Evolutionary conservation across 164 flowering plant species (phyloP).

Genomic region (Vitis vinifera): DNA sequence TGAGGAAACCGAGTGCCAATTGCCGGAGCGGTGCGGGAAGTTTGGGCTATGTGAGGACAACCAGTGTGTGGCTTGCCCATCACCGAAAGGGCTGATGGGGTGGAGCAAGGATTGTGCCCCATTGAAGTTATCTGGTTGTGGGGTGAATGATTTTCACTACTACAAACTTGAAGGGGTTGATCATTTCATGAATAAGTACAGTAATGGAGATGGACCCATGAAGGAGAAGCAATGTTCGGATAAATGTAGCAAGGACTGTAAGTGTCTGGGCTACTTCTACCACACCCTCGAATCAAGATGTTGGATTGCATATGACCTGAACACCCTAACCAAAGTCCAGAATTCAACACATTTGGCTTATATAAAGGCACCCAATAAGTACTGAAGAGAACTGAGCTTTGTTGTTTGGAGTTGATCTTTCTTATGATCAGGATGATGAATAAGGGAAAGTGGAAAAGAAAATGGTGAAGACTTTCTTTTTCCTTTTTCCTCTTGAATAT

Average conservation of each 20-base stretch:
- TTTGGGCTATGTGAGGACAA: constrained; percentile 39
- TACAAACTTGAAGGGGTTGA: constrained; percentile 46
- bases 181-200: constrained; percentile 38
- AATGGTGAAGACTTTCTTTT: background rate
- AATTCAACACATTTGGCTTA: constrained; percentile 36
- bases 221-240: constrained; percentile 24
- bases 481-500: no score
- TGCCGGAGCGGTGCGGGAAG: constrained; percentile 36
- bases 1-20: constrained; percentile 30
- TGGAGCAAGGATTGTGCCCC: constrained; percentile 43
- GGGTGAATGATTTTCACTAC: constrained; percentile 18
- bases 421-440: background rate
- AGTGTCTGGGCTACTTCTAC: constrained; percentile 53
- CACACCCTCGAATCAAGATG: constrained; percentile 27
- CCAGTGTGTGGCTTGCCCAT: constrained; percentile 48
- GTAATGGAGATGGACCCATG: constrained; percentile 26
- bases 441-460: no score
- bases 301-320: constrained; percentile 47
- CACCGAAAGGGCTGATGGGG: constrained; percentile 28
- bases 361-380: constrained; percentile 31
- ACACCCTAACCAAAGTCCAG: constrained; percentile 27
- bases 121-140: constrained; percentile 16
- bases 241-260: constrained; percentile 51
- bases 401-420: background rate
- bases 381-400: background rate